Evolutionary conservation across 2,329 filamentous ascomycete species (phyloP), one percentile per base, ranked within the genome.

Genomic region (Tolypocladium album): DNA sequence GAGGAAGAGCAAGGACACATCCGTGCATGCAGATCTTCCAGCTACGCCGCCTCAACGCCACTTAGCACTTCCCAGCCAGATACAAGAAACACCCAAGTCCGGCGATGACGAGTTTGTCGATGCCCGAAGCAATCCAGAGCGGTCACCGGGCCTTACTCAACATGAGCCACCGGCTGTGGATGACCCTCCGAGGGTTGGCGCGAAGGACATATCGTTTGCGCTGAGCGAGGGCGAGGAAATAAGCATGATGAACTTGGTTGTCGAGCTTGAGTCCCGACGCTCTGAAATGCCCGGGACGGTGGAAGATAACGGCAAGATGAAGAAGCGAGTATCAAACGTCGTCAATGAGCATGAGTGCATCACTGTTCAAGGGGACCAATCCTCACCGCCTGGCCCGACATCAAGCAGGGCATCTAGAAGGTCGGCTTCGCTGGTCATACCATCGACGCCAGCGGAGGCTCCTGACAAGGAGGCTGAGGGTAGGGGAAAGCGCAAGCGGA

Each of bases 81-180:
- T 58, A 24, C 65, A 72, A 39, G 72, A 73, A 39, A 76, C 76
- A 7, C 75, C 77, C 1, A 78, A 70, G 57, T 78, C 76, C 2
- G 76, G 73, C 24, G 71, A 73, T 7, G 76, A 81, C n/a, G 74
- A 76, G 24, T 82, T 78, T 64, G 74, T 81, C 45, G 80, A 84
- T 67, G 79, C 79, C 15, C 72, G 71, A 52, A 77, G 72, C 40
- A 82, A 77, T 59, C 79, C 78, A 9, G 61, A 69, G 38, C 67
- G 65, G 4, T 65, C 50, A 38, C 50, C 68, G 9, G 40, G 60
- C 4, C 52, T 59, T 17, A 58, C 61, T 40, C 13, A 34, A 5
- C 4, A 6, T 4, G 24, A 53, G 13, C 17, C n/a, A 17, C 7
- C n/a, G 20, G 53, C 12, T 3, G 20, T 8, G 6, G n/a, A 20